These are phyloP conservation scores for Fusarium sp. DNA, from an alignment of 2,329 filamentous ascomycete species.

Conservation along the genomic window DNA sequence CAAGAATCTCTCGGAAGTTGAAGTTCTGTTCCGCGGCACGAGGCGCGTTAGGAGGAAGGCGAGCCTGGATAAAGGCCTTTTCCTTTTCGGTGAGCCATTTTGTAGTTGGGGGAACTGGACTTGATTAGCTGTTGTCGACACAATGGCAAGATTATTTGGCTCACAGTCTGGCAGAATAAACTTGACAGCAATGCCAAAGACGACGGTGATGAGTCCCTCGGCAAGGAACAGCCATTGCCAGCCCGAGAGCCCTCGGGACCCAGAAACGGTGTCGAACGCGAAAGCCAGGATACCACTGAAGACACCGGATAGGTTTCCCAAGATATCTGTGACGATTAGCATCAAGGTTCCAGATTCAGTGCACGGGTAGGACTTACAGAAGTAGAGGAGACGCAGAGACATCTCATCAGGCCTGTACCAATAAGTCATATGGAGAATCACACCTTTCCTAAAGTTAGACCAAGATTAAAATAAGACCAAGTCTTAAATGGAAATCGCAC, in stretches of 20 bases:
- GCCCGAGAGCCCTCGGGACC: constrained; percentile 50
- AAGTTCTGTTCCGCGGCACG: constrained; percentile 60
- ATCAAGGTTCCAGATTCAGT: constrained; percentile 47
- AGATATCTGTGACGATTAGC: constrained; percentile 56
- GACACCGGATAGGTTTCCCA: constrained; percentile 59
- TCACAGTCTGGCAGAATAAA: constrained; percentile 18
- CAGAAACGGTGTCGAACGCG: constrained; percentile 58
- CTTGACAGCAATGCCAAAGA: constrained; percentile 1
- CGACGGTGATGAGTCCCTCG: constrained; percentile 7
- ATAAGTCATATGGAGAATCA: constrained; percentile 62
- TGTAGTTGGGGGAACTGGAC: constrained; percentile 60
- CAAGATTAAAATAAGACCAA: no score
- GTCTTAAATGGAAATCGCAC: no score
- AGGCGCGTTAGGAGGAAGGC: constrained; percentile 62
- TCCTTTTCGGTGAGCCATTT: constrained; percentile 63
- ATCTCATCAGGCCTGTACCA: constrained; percentile 66
- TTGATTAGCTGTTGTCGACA: constrained; percentile 46
- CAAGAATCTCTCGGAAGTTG: constrained; percentile 56
- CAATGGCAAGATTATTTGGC: neutral
- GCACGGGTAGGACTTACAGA: neutral
- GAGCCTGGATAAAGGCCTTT: constrained; percentile 64
- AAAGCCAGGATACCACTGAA: constrained; percentile 62
- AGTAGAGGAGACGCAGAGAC: constrained; percentile 48
- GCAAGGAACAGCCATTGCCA: constrained; percentile 47
- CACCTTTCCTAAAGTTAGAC: no score